These are phyloP conservation scores for Sordaria brevicollis DNA, from an alignment of 495 filamentous ascomycete species.

Conservation along the genomic window DNA sequence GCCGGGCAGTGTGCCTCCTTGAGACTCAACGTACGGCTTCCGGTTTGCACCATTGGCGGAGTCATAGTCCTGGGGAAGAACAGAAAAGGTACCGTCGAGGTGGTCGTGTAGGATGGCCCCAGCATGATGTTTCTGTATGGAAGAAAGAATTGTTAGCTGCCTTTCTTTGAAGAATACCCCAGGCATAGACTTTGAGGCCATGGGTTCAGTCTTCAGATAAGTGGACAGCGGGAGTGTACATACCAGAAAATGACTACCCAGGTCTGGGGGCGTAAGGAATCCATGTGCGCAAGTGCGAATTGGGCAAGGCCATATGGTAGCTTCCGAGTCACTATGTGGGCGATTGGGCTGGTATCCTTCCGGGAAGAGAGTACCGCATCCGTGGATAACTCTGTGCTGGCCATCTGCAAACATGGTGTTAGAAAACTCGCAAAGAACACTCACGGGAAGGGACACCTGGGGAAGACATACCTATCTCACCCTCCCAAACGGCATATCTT, in stretches of 20 bases:
- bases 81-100: background rate
- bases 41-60: background rate
- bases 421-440: background rate
- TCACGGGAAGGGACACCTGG: background rate
- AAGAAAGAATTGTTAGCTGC: background rate
- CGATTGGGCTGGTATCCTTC: background rate
- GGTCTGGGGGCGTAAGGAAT: background rate
- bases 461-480: background rate
- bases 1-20: background rate
- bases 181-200: background rate
- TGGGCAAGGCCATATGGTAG: background rate
- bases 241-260: background rate
- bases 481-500: background rate
- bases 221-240: too few relatives aligned
- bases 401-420: background rate
- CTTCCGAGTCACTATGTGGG: too few relatives aligned
- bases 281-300: background rate
- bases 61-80: background rate
- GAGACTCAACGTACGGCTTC: background rate
- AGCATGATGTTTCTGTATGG: background rate
- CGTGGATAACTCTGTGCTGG: background rate
- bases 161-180: background rate
- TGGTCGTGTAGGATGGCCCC: background rate
- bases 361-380: background rate
- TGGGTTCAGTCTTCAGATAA: background rate